Conservation (phyloP, 1,284 basidiomycete genomes). For the Takashimella koratensis region DNA sequence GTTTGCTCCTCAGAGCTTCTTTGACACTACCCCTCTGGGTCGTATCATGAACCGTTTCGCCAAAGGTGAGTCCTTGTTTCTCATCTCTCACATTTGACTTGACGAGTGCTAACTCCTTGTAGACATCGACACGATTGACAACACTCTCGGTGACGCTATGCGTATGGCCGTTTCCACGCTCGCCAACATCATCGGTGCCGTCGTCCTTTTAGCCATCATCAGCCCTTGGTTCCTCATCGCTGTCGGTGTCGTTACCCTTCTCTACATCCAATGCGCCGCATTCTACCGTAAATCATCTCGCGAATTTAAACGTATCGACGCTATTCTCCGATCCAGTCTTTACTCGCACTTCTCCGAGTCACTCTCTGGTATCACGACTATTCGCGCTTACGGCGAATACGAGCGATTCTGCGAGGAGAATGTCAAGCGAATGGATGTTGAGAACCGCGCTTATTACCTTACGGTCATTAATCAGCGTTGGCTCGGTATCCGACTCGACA, state of each 20-base stretch:
- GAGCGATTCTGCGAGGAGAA: constrained; percentile 72
- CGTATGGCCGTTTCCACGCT: constrained; percentile 61
- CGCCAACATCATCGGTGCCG: constrained; percentile 56
- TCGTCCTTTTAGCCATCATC: constrained; percentile 71
- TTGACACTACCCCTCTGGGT: constrained; percentile 85
- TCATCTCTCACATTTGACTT: constrained; percentile 13
- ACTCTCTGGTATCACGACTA: constrained; percentile 77
- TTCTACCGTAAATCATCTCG: constrained; percentile 87
- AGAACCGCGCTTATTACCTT: constrained; percentile 87
- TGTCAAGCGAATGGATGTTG: constrained; percentile 71
- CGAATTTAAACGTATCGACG: constrained; percentile 66
- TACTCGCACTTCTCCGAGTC: constrained; percentile 87
- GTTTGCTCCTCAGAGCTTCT: constrained; percentile 79
- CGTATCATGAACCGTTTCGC: constrained; percentile 83
- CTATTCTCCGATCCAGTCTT: constrained; percentile 53
- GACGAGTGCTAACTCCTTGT: background rate
- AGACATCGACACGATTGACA: constrained; percentile 79
- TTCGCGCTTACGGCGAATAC: constrained; percentile 74
- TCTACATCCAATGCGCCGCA: constrained; percentile 59
- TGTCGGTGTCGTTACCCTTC: constrained; percentile 58
- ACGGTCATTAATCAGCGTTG: constrained; percentile 65
- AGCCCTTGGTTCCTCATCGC: constrained; percentile 81
- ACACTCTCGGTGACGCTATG: constrained; percentile 61
- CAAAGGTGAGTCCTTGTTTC: constrained; percentile 50
- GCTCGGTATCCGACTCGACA: constrained; percentile 83